These are phyloP conservation scores for Phytophthora chlamydospora DNA, from an alignment of 352 stramenopile species.

Conservation along the genomic window DNA sequence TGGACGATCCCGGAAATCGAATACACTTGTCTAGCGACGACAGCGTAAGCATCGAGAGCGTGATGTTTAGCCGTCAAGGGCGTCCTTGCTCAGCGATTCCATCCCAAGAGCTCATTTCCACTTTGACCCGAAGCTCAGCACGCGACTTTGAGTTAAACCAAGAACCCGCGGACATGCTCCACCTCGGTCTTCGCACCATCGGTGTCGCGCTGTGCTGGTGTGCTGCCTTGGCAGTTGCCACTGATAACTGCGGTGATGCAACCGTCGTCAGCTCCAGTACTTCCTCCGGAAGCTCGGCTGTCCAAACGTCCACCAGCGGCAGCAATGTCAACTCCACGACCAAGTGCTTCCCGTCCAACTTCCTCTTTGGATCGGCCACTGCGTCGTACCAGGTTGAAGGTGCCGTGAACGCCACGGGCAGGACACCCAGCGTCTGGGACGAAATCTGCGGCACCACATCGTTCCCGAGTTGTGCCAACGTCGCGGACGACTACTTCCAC, in stretches of 20 bases:
- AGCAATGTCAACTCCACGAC: conserved; percentile 15
- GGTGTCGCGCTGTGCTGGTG: conserved; percentile 1
- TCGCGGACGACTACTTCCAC: conserved; percentile 93
- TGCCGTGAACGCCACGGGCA: conserved; percentile 69
- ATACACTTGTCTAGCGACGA: too few species aligned
- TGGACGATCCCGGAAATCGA: too few species aligned
- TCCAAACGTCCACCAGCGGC: conserved; percentile 4
- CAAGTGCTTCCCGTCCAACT: conserved; percentile 54
- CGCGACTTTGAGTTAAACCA: background rate
- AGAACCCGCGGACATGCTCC: conserved; percentile 1
- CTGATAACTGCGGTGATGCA: conserved; percentile 1
- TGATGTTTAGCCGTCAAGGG: conserved; percentile 4
- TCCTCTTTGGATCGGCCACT: conserved; percentile 84
- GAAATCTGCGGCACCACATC: conserved; percentile 63
- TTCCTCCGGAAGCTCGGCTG: background rate
- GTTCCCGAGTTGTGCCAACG: conserved; percentile 73
- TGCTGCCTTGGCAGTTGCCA: background rate
- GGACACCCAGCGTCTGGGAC: conserved; percentile 91
- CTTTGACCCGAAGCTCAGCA: conserved; percentile 10
- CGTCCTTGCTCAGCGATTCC: background rate
- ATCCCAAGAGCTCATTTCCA: conserved; percentile 8
- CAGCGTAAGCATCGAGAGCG: conserved; percentile 4
- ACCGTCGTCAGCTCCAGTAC: conserved; percentile 5
- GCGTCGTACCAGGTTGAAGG: conserved; percentile 93
- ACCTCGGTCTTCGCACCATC: conserved; percentile 5